Evolutionary conservation across 805 yeast species (phyloP).

Genomic region (Dipodascus geniculatus): DNA sequence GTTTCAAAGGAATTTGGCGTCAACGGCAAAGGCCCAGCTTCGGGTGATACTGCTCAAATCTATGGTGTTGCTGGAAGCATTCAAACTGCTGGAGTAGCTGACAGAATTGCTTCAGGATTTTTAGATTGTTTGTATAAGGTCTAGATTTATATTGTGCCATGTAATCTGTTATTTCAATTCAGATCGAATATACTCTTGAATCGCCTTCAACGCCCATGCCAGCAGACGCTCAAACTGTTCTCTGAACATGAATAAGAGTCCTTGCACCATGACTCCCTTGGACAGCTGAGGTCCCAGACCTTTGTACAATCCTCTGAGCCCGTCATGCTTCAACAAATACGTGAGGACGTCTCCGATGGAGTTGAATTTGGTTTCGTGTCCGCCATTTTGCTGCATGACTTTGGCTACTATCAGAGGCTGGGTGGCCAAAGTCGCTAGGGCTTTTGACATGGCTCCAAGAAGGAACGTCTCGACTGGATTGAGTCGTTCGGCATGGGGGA

Average conservation of each 20-base stretch:
- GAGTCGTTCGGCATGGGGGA: slow-evolving; percentile 30
- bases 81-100: slow-evolving; percentile 73
- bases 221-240: slow-evolving; percentile 40
- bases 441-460: slow-evolving; percentile 70
- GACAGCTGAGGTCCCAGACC: slow-evolving; percentile 70
- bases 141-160: slow-evolving; percentile 6
- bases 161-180: not conserved
- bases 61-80: slow-evolving; percentile 96
- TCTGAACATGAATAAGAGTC: slow-evolving; percentile 68
- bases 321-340: slow-evolving; percentile 51
- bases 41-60: slow-evolving; percentile 63
- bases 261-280: slow-evolving; percentile 78
- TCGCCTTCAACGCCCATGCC: slow-evolving; percentile 3
- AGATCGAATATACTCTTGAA: not conserved
- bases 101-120: slow-evolving; percentile 64
- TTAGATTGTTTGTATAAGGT: slow-evolving; percentile 66
- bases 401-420: slow-evolving; percentile 81
- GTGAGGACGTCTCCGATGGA: slow-evolving; percentile 52
- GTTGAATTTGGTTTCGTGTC: slow-evolving; percentile 27
- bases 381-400: slow-evolving; percentile 54
- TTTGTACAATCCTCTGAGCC: slow-evolving; percentile 55
- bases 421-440: slow-evolving; percentile 66
- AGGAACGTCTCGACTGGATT: slow-evolving; percentile 54
- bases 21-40: slow-evolving; percentile 8
- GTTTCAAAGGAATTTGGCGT: slow-evolving; percentile 31